Percentiles rank a stretch among this genome's conserved stretches.
phyloP scores from a whole-genome alignment of 2,329 filamentous ascomycete species.

The Metarhizium humberi region DNA sequence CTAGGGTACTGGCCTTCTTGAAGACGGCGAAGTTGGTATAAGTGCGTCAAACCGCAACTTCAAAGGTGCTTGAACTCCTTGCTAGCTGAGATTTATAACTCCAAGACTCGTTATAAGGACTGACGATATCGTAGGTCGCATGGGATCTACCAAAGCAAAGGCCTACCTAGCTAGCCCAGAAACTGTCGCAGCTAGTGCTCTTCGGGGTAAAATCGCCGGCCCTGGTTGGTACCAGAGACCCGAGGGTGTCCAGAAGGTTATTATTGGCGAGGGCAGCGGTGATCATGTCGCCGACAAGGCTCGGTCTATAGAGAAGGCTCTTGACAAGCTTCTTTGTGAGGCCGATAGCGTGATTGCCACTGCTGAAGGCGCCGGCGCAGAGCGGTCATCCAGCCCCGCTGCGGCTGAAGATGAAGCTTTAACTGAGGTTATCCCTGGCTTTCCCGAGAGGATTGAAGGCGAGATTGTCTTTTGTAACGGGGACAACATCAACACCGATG shows the following conservation, averaged over 20 bases:
- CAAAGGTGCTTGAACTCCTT: constrained; percentile 45
- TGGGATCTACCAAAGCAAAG: constrained; percentile 38
- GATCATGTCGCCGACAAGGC: constrained; percentile 37
- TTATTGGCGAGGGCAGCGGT: constrained; percentile 63
- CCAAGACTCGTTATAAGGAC: too few species aligned
- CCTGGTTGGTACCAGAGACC: constrained; percentile 73
- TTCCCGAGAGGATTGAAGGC: constrained; percentile 72
- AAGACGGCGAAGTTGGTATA: constrained; percentile 81
- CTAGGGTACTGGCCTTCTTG: constrained; percentile 59
- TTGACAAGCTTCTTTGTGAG: constrained; percentile 62
- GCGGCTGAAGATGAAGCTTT: too few species aligned
- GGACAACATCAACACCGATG: constrained; percentile 66
- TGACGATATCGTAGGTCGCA: too few species aligned
- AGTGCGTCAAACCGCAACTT: constrained; percentile 81
- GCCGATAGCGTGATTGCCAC: constrained; percentile 37
- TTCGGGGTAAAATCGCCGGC: constrained; percentile 63
- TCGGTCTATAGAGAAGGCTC: constrained; percentile 54
- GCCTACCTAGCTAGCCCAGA: constrained; percentile 71
- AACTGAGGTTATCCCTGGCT: constrained; percentile 65
- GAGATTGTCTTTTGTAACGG: constrained; percentile 73
- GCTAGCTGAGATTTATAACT: too few species aligned
- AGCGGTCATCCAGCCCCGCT: too few species aligned
- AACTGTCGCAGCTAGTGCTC: constrained; percentile 81
- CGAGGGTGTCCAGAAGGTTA: constrained; percentile 55
- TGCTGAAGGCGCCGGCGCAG: too few species aligned